phyloP scores from a whole-genome alignment of 768 basidiomycete species.

The Leucocoprinus leucothites region DNA sequence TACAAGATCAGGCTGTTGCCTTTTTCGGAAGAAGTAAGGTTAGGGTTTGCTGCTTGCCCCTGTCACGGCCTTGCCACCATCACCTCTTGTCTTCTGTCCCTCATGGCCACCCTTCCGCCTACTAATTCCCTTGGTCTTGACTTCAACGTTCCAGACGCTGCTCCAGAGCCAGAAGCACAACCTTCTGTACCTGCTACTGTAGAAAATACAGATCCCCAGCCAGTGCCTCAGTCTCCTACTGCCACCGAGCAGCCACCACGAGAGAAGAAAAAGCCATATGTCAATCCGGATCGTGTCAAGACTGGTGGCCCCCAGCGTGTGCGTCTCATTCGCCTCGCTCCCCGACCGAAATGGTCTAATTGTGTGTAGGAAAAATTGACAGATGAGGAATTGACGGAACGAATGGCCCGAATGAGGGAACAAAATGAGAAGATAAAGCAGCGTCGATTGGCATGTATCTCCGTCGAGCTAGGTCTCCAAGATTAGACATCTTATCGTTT shows the following conservation, averaged over 20 bases:
- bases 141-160: slow-evolving; percentile 40
- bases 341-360: slow-evolving; percentile 1
- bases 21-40: slow-evolving; percentile 15
- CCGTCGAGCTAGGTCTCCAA: slow-evolving; percentile 6
- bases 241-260: slow-evolving; percentile 20
- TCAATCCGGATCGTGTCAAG: slow-evolving; percentile 81
- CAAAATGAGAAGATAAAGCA: slow-evolving; percentile 79
- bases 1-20: slow-evolving; percentile 20
- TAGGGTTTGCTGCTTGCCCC: slow-evolving; percentile 22
- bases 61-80: slow-evolving; percentile 5
- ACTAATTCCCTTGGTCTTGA: slow-evolving; percentile 72
- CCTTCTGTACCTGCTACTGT: too few relatives aligned
- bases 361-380: slow-evolving; percentile 59
- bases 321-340: slow-evolving; percentile 18
- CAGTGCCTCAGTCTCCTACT: slow-evolving; percentile 15
- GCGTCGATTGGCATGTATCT: slow-evolving; percentile 48
- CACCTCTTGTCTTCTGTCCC: slow-evolving; percentile 33
- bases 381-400: slow-evolving; percentile 63
- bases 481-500: slow-evolving; percentile 1
- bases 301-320: slow-evolving; percentile 78
- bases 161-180: slow-evolving; percentile 5
- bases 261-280: slow-evolving; percentile 71
- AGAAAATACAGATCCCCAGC: slow-evolving; percentile 12
- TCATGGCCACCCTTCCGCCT: slow-evolving; percentile 24
- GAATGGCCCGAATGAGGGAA: slow-evolving; percentile 66